Base-by-base conservation (phyloP, 1,139 yeast species). In the Blastobotrys indianensis region DNA sequence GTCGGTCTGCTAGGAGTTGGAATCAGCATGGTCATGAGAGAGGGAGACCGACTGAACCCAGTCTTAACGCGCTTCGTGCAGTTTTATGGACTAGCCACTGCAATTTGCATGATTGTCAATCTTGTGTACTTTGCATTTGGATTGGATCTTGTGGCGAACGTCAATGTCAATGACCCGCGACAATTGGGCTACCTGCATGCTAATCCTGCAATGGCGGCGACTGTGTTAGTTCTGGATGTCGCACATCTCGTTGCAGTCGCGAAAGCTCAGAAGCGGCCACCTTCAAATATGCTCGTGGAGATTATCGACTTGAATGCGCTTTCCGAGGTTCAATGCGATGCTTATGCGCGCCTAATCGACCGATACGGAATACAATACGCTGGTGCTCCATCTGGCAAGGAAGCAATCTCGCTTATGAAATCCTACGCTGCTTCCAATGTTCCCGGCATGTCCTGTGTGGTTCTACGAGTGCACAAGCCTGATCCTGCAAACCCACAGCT, bases 311-410 rank as follows among this genome's bases (percentile, higher is more conserved):
- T 71, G 16, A 41, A 51, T 7, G 42, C 50, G 12, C 55, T 70
- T 32, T 60, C 63, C 9, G 52, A 51, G 11, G 58, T 59, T 15
- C 72, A 70, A 51, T 58, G 66, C 37, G 56, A 58, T 10, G 74
- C 72, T 2, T 70, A 67, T 62, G 68, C 73, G 6, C 57, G 58
- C 37, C 59, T 71, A 17, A 70, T 71, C 32, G 69, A 69, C 42
- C 55, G 57, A 30, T 68, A 69, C 47, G 57, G 61, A 33, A 60
- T 53, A 38, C 52, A 53, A 39, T 65, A 59, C 48, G 65, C 73
- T 1, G 75, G 74, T 1, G 58, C 71, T 0, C 62, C 69, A 1
- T 53, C 56, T 4, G 75, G 75, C 3, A 64, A 59, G 13, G 60
- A 65, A 34, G 73, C 70, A 2, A 50, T 71, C 4, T 62, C 69